Evolutionary conservation across 495 filamentous ascomycete genomes (phyloP).

Genomic region (Hyaloscypha finlandica): DNA sequence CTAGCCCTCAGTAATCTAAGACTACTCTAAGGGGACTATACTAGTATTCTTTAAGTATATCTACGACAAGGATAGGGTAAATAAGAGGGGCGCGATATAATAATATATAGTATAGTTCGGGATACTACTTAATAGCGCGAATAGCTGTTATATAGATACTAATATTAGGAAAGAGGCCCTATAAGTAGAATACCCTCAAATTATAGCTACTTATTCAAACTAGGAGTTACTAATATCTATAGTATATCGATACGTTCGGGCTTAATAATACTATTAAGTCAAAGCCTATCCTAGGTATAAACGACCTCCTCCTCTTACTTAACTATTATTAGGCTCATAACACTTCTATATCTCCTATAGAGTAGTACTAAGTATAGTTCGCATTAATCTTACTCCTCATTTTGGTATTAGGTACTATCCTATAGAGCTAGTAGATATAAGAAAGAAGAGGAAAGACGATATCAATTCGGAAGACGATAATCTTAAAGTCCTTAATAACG

Average conservation of each 20-base stretch:
- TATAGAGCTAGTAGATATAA: slow-evolving; percentile 26
- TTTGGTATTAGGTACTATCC: slow-evolving; percentile 24
- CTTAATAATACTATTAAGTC: slow-evolving; percentile 35
- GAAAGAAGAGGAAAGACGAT: slow-evolving; percentile 6
- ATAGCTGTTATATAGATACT: slow-evolving; percentile 32
- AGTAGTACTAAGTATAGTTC: slow-evolving; percentile 30
- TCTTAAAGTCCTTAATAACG: slow-evolving; percentile 4
- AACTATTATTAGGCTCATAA: slow-evolving; percentile 34
- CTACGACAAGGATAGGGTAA: slow-evolving; percentile 32
- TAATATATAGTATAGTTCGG: slow-evolving; percentile 36
- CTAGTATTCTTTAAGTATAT: slow-evolving; percentile 33
- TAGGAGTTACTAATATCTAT: slow-evolving; percentile 32
- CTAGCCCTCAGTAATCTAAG: slow-evolving; percentile 14
- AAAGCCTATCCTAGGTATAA: slow-evolving; percentile 33
- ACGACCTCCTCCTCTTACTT: slow-evolving; percentile 32
- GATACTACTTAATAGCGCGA: slow-evolving; percentile 31
- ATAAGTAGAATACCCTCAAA: slow-evolving; percentile 36
- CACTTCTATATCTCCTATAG: slow-evolving; percentile 30
- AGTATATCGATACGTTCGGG: slow-evolving; percentile 27
- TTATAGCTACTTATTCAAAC: slow-evolving; percentile 16
- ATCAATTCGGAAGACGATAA: slow-evolving; percentile 12
- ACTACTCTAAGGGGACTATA: slow-evolving; percentile 35
- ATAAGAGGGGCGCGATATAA: slow-evolving; percentile 20
- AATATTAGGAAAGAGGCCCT: slow-evolving; percentile 35
- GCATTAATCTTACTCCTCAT: slow-evolving; percentile 24